These are phyloP conservation scores for Cyberlindnera euphorbiae DNA, from an alignment of 805 yeast species.

Conservation along the genomic window DNA sequence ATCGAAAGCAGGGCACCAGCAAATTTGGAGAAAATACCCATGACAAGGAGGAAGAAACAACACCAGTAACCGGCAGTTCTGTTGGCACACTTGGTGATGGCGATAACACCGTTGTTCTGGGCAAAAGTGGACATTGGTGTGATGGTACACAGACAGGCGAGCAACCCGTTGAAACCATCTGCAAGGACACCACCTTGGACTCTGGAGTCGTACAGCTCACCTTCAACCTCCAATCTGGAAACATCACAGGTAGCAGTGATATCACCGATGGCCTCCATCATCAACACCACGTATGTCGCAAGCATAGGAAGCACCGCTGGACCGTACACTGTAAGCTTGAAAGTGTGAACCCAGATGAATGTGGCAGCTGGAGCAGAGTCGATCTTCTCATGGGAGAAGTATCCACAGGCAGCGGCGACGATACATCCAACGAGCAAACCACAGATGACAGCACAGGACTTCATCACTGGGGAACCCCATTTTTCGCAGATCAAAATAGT, in stretches of 20 bases:
- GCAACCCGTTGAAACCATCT: conserved; percentile 76
- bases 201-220: conserved; percentile 74
- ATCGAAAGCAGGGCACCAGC: conserved; percentile 86
- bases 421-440: conserved; percentile 87
- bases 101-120: conserved; percentile 92
- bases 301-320: conserved; percentile 83
- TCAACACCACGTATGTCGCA: conserved; percentile 74
- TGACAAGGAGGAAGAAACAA: conserved; percentile 71
- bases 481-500: conserved; percentile 73
- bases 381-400: conserved; percentile 56
- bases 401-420: conserved; percentile 87
- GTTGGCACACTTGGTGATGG: conserved; percentile 88
- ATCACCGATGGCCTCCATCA: conserved; percentile 95
- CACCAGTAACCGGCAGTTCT: conserved; percentile 77
- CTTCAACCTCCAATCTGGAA: conserved; percentile 79
- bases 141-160: conserved; percentile 74
- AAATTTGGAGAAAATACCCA: conserved; percentile 86
- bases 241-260: conserved; percentile 93
- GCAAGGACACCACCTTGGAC: conserved; percentile 91
- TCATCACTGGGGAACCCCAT: conserved; percentile 93
- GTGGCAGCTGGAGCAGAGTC: conserved; percentile 75
- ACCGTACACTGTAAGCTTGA: conserved; percentile 69
- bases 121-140: conserved; percentile 94
- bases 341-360: conserved; percentile 85
- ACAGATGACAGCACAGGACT: conserved; percentile 84